Conservation (phyloP, 305 asterid genomes). For the Fraxinus latifolia region DNA sequence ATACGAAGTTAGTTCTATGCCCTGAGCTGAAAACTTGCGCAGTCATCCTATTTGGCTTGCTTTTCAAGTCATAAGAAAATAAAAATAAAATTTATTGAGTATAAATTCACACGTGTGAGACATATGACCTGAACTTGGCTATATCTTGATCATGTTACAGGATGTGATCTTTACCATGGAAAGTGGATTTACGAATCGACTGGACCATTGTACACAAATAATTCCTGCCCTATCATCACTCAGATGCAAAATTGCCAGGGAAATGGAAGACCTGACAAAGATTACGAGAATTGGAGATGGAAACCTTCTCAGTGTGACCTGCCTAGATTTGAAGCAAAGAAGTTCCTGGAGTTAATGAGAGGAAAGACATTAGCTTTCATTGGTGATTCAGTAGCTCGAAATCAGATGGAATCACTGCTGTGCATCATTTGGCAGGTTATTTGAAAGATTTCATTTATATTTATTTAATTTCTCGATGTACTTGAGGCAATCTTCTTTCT, state of each 20-base stretch:
- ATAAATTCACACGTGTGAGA: conserved; percentile 2
- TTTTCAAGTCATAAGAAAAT: background rate
- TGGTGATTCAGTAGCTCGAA: conserved; percentile 95
- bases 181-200: conserved; percentile 67
- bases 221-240: conserved; percentile 78
- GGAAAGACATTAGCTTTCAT: conserved; percentile 91
- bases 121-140: conserved; percentile 10
- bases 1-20: background rate
- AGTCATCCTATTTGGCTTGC: background rate
- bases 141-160: conserved; percentile 37
- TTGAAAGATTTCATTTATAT: background rate
- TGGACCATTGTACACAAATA: conserved; percentile 75
- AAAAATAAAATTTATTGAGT: background rate
- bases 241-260: conserved; percentile 97
- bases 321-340: conserved; percentile 68
- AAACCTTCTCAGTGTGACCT: conserved; percentile 77
- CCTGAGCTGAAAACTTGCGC: background rate
- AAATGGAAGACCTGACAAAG: conserved; percentile 94
- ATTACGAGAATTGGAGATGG: conserved; percentile 93
- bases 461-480: conserved; percentile 1
- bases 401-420: conserved; percentile 93
- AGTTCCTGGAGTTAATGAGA: conserved; percentile 81
- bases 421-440: conserved; percentile 94
- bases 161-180: conserved; percentile 79
- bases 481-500: background rate